Percentiles rank a stretch among this genome's conserved stretches.
Evolutionary conservation across 208 protist species (phyloP).

Genomic region (Blechomonas ayalai): DNA sequence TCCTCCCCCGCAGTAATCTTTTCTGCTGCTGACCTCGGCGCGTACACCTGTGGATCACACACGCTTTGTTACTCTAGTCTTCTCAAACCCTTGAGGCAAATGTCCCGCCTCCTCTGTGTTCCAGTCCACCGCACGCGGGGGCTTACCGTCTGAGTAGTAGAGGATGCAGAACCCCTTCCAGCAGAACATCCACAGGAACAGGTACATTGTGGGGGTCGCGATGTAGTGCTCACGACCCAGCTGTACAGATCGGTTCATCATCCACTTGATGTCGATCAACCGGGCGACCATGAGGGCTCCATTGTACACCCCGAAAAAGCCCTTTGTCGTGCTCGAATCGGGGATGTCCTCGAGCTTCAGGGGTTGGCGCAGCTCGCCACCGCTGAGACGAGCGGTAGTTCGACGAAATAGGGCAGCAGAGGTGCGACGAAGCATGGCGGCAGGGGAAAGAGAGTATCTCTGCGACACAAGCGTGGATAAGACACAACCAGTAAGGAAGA

Average conservation of each 20-base stretch:
- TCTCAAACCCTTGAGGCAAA: slow-evolving; percentile 64
- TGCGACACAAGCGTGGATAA: too few species aligned
- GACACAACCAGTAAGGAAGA: not conserved
- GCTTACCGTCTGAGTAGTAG: slow-evolving; percentile 77
- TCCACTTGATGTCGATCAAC: slow-evolving; percentile 87
- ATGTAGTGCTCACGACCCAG: slow-evolving; percentile 85
- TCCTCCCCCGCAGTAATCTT: too few species aligned
- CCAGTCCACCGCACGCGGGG: slow-evolving; percentile 82
- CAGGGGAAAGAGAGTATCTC: not conserved
- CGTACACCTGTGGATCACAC: slow-evolving; percentile 27
- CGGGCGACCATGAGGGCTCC: slow-evolving; percentile 44
- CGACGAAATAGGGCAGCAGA: slow-evolving; percentile 54
- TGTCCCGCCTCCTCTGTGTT: slow-evolving; percentile 80
- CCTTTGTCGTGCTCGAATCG: slow-evolving; percentile 35
- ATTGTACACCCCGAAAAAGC: slow-evolving; percentile 79
- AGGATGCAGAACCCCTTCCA: slow-evolving; percentile 72
- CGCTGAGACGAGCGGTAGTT: slow-evolving; percentile 59
- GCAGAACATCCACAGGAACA: slow-evolving; percentile 81
- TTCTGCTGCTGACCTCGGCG: too few species aligned
- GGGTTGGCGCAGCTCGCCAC: slow-evolving; percentile 78
- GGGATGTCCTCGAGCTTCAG: slow-evolving; percentile 77
- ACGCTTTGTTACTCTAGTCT: slow-evolving; percentile 48
- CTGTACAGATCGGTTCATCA: slow-evolving; percentile 85
- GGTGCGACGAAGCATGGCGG: slow-evolving; percentile 79
- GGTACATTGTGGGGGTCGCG: slow-evolving; percentile 65